Conservation (phyloP, 179 eudicot genomes). For the Beta corolliflora region DNA sequence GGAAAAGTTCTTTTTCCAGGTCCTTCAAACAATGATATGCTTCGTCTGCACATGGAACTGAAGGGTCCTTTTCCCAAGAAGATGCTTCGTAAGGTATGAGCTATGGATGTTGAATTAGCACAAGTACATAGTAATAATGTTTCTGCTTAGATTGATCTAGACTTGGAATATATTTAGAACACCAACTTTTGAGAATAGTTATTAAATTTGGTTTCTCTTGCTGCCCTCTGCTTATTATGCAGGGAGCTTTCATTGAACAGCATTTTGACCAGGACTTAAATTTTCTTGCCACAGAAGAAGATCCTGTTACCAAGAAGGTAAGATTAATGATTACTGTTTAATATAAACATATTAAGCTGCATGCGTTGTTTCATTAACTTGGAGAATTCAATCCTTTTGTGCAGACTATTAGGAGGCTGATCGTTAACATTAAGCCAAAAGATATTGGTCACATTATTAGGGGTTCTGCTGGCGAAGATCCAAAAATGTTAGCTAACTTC, state of each 20-base stretch:
- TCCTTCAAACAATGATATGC: conserved; percentile 96
- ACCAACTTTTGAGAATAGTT: background rate
- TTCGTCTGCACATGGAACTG: conserved; percentile 97
- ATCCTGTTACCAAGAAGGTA: conserved; percentile 97
- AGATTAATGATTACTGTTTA: background rate
- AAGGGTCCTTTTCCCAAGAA: conserved; percentile 95
- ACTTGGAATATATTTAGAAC: background rate
- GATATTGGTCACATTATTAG: conserved; percentile 71
- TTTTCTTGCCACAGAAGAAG: conserved; percentile 92
- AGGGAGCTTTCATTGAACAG: conserved; percentile 91
- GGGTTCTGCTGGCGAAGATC: conserved; percentile 92
- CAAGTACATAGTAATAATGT: background rate
- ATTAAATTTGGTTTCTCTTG: background rate
- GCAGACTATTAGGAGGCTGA: conserved; percentile 76
- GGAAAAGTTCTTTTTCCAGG: conserved; percentile 98
- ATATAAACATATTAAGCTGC: background rate
- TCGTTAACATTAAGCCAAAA: conserved; percentile 86
- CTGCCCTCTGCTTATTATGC: conserved; percentile 10
- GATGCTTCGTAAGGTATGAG: conserved; percentile 93
- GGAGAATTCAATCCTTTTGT: conserved; percentile 13
- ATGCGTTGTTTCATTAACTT: background rate
- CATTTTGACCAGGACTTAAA: conserved; percentile 95
- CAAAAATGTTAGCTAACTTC: conserved; percentile 87
- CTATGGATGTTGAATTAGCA: background rate
- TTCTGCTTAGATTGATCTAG: background rate